These are phyloP conservation scores for Veloboletus limbatus DNA, from an alignment of 1,284 basidiomycete species.

Conservation along the genomic window DNA sequence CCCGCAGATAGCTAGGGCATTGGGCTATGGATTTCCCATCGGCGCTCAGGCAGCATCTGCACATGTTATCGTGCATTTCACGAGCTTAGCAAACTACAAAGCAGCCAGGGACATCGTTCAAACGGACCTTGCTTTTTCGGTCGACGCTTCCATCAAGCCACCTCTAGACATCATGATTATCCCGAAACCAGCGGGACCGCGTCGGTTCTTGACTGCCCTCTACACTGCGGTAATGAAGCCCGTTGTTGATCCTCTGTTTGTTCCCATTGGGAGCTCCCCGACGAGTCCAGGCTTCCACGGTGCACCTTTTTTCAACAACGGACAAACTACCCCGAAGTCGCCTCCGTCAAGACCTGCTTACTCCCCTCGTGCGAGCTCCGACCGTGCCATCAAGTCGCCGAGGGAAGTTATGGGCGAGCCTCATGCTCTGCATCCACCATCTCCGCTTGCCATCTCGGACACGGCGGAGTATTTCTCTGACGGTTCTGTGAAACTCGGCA, in stretches of 20 bases:
- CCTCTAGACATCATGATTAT: slow-evolving; percentile 88
- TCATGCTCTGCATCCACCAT: slow-evolving; percentile 54
- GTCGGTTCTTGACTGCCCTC: slow-evolving; percentile 84
- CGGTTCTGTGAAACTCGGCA: slow-evolving; percentile 63
- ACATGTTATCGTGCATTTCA: slow-evolving; percentile 83
- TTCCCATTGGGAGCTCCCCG: slow-evolving; percentile 91
- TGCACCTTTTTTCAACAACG: slow-evolving; percentile 43
- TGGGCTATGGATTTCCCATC: slow-evolving; percentile 37
- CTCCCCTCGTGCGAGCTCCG: slow-evolving; percentile 55
- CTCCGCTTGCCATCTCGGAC: slow-evolving; percentile 73
- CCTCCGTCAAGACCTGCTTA: slow-evolving; percentile 42
- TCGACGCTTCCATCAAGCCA: slow-evolving; percentile 37
- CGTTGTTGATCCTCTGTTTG: slow-evolving; percentile 83
- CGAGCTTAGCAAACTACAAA: slow-evolving; percentile 86
- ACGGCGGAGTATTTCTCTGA: slow-evolving; percentile 88
- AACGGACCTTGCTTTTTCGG: slow-evolving; percentile 52
- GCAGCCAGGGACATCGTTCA: slow-evolving; percentile 83
- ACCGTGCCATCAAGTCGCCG: slow-evolving; percentile 55
- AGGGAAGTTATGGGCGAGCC: slow-evolving; percentile 43
- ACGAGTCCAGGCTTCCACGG: slow-evolving; percentile 57
- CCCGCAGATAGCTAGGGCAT: slow-evolving; percentile 63
- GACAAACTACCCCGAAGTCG: slow-evolving; percentile 38
- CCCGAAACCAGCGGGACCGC: slow-evolving; percentile 91
- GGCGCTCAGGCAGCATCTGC: slow-evolving; percentile 34
- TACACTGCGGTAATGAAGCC: slow-evolving; percentile 86